Evolutionary conservation across 192 early-diverging fungal species (phyloP).

Genomic region (Podila clonocystis): DNA sequence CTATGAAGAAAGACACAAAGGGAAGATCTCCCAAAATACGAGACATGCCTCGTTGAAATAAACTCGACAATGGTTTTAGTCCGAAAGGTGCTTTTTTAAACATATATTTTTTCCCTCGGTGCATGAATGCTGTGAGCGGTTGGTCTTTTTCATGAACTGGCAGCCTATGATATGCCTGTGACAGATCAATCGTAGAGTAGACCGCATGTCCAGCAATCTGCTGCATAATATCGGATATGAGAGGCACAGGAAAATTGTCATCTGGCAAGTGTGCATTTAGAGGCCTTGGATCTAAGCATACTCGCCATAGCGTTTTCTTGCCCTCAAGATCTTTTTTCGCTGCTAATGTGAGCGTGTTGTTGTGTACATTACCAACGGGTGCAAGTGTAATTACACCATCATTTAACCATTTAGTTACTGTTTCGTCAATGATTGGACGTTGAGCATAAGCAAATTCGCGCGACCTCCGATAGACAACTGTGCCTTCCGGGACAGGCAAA

Average conservation of each 20-base stretch:
- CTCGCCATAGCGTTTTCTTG: constrained; percentile 9
- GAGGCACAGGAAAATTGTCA: constrained; percentile 7
- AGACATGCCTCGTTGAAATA: too few relatives aligned
- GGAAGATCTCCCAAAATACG: too few relatives aligned
- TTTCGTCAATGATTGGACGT: constrained; percentile 3
- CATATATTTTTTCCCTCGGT: constrained; percentile 10
- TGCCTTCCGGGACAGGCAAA: background rate
- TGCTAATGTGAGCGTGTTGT: constrained; percentile 11
- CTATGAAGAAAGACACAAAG: too few relatives aligned
- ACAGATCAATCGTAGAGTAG: constrained; percentile 9
- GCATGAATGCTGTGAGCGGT: constrained; percentile 13
- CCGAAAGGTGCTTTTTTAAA: too few relatives aligned
- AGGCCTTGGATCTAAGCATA: constrained; percentile 13
- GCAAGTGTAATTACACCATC: constrained; percentile 15
- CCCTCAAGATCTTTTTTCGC: constrained; percentile 18
- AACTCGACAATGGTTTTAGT: too few relatives aligned
- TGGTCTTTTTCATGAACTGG: constrained; percentile 5
- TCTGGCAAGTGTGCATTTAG: constrained; percentile 12
- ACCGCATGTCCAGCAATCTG: constrained; percentile 1
- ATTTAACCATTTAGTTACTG: background rate
- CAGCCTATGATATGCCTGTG: constrained; percentile 11
- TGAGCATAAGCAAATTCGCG: background rate
- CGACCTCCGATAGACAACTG: background rate
- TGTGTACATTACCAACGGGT: constrained; percentile 1
- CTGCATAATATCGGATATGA: background rate